These are phyloP conservation scores for Citrullus amarus DNA, from an alignment of 306 rosid species.

Conservation along the genomic window DNA sequence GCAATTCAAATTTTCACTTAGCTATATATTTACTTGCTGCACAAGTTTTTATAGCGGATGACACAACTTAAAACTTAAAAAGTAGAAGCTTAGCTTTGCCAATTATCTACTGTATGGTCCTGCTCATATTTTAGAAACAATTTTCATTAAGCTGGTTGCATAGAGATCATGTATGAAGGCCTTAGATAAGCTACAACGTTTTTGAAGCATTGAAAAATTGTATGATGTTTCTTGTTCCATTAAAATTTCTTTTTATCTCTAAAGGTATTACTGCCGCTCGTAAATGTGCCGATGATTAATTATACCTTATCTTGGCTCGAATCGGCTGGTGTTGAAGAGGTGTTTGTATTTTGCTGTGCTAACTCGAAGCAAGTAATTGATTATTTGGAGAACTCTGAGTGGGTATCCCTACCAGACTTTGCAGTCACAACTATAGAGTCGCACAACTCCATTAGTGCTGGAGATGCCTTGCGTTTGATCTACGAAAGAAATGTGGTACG, in stretches of 20 bases:
- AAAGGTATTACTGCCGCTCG: slow-evolving; percentile 76
- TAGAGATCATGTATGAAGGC: not conserved
- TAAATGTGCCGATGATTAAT: slow-evolving; percentile 81
- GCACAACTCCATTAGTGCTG: slow-evolving; percentile 79
- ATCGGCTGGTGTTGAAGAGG: slow-evolving; percentile 96
- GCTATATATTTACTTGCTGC: not conserved
- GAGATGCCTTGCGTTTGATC: slow-evolving; percentile 80
- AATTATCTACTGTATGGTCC: not conserved
- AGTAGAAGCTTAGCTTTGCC: not conserved
- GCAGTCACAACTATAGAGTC: slow-evolving; percentile 67
- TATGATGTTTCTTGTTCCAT: not conserved
- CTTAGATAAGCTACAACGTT: not conserved
- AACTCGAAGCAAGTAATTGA: slow-evolving; percentile 74
- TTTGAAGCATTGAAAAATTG: not conserved
- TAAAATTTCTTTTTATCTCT: not conserved
- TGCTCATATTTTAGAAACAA: not conserved
- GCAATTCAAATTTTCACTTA: not conserved
- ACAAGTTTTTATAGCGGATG: not conserved
- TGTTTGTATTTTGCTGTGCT: slow-evolving; percentile 86
- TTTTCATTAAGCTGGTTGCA: not conserved
- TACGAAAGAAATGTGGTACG: slow-evolving; percentile 95
- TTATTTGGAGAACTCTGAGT: slow-evolving; percentile 70
- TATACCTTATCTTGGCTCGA: slow-evolving; percentile 92
- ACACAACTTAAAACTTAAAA: not conserved
- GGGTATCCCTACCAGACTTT: slow-evolving; percentile 72